Base-by-base conservation (phyloP, 2,329 filamentous ascomycete genomes). In the Aspergillus hortae region DNA sequence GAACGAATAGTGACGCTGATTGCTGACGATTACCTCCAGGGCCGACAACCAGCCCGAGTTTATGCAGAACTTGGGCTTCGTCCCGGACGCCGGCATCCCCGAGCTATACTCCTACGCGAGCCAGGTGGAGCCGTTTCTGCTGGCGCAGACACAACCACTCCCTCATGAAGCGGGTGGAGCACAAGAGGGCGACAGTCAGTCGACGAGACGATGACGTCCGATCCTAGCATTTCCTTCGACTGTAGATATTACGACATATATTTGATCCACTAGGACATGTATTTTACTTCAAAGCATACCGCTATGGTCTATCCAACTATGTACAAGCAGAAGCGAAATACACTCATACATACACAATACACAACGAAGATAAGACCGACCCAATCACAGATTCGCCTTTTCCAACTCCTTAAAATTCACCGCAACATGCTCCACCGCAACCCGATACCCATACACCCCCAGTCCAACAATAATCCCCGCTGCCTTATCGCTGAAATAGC, bases 401-500 rank as follows among this genome's bases (percentile, higher is more conserved):
- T 65, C 61, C 52, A 67, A 63, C 59, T 60, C 58, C 59, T 67
- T 65, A 33, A 72, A 67, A 58, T 73, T 74, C 54, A 65, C 58
- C 48, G 63, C 68, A 46, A 74, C 72, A 67, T 72, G 75, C 65
- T 86, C 82, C 51, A 87, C 67, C 0, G 84, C 83, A 23, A 79
- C 82, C 48, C 75, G 76, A 61, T 87, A 87, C 35, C 84, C 83
- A 67, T 75, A 84, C 14, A 77, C 76, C 0, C 85, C 85, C 66
- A 92, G 59, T 0, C 88, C 88, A 59, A 84, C 86, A 52, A 92
- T 84, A 7, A 91, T 84, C 0, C 84, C 88, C 23, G 81, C 80
- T 0, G 88, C 88, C 75, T 90, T 91, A 67, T 92, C 88, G 59
- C 81, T 84, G 57, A 92, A 74, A 63, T 87, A 90, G 57, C 85